These are phyloP conservation scores for Punica granatum DNA, from an alignment of 345 rosid genomes.

Conservation along the genomic window DNA sequence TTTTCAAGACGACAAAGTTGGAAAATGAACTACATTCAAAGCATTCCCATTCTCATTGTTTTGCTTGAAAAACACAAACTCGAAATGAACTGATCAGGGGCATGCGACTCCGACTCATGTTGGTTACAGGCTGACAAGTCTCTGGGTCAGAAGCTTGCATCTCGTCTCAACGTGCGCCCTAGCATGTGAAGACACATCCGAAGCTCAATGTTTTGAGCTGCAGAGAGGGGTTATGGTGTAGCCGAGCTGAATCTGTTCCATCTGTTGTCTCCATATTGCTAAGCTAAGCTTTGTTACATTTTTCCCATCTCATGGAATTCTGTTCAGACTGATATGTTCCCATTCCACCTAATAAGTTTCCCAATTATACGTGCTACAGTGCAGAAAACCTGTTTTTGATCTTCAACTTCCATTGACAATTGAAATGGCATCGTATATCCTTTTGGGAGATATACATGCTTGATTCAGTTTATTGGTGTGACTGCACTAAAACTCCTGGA, in stretches of 20 bases:
- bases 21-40: not conserved
- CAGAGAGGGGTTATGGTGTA: not conserved
- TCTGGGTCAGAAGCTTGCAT: constrained; percentile 76
- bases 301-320: not conserved
- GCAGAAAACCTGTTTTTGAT: not conserved
- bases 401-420: not conserved
- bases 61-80: not conserved
- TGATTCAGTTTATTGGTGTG: not conserved
- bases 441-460: not conserved
- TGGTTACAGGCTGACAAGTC: constrained; percentile 46
- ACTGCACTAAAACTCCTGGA: not conserved
- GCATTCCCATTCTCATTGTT: not conserved
- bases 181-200: constrained; percentile 32
- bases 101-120: not conserved
- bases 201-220: constrained; percentile 6
- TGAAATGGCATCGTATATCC: not conserved
- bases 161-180: constrained; percentile 67
- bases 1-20: not conserved
- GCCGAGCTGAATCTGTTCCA: not conserved
- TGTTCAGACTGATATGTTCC: not conserved
- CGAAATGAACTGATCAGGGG: not conserved
- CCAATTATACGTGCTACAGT: not conserved
- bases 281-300: not conserved
- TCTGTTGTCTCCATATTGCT: not conserved
- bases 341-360: not conserved